Base-by-base conservation (phyloP, 2,329 filamentous ascomycete genomes). In the Fusarium verrucosum region DNA sequence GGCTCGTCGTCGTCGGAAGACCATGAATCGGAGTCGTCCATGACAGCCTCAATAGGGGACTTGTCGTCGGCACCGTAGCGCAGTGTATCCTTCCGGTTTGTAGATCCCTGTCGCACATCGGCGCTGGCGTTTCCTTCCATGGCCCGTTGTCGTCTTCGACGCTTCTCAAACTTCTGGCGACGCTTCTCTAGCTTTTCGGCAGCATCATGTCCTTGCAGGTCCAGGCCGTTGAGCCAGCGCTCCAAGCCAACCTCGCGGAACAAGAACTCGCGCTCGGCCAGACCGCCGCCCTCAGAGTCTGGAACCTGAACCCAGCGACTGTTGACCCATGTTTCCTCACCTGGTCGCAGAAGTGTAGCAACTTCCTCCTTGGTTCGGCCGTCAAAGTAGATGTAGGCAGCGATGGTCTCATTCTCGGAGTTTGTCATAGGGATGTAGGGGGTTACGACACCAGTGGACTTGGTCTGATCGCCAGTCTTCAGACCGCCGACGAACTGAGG, bases 261-360 rank as follows among this genome's bases (percentile, higher is more conserved):
- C 66, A 99, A 81, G 70, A 99, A 99, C 75, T 99, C 95, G 66
- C 95, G 88, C 81, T 99, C 95, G 26, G 95, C 95, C 41, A 99
- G 86, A 37, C 95, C 95, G 45, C 95, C 95, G 28, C 94, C 94
- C 78, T 98, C 94, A 22, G 90, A 87, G 25, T 94, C 89, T 4
- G 94, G 92, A 8, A 99, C 88, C 74, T 96, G 94, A 45, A 99
- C 95, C 95, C 95, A 99, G 71, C 95, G 86, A 53, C 93, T 97
- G 74, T 98, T 99, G 22, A 99, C 96, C 95, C 95, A 99, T 3
- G 95, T 99, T 79, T 99, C 95, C 75, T 98, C 95, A 22, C 95
- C 94, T 13, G 94, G 90, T 52, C 95, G 86, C 49, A 99, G 82
- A 55, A 99, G 82, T 13, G 95, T 99, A 49, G 95, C 95, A 4